Evolutionary conservation across 495 filamentous ascomycete genomes (phyloP), one percentile per base, ranked within the genome.

Genomic region (Halenospora varia): DNA sequence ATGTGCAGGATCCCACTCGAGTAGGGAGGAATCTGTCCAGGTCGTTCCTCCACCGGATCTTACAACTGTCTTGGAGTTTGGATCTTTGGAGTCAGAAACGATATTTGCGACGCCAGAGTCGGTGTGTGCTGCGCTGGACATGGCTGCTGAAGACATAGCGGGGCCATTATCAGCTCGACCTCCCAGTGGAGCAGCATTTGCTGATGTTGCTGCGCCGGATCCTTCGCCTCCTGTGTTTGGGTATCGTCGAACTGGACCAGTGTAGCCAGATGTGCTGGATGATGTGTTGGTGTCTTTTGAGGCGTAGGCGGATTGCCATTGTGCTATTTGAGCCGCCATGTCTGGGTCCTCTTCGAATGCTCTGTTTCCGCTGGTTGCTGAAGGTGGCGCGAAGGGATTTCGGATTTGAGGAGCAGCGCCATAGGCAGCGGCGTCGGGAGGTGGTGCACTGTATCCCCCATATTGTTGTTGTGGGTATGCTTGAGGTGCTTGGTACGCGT

Each of bases 1-100:
- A 73, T 98, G 95, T 1, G 88, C 81, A 0, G 95, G 95, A 66
- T 98, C 91, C 94, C 94, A 98, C 65, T 98, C 95, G 0, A 97
- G 78, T 0, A 98, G 82, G 0, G 87, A 82, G 11, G 84, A 73
- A 70, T 98, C 94, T 24, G 83, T 82, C 94, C 94, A 98, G 20
- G 80, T 87, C 71, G 94, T 85, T 15, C 94, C 94, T 44, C 94
- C 94, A 24, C 94, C 95, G 47, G 86, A 79, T 17, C 94, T 88
- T 23, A 88, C 75, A 0, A 97, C 94, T 0, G 94, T 97, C 77
- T 81, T 82, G 51, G 78, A 76, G 63, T 77, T 79, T 19, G 62
- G 47, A 26, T 51, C 62, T 52, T 63, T 68, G 17, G 75, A 63
- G 18, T 77, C 80, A 0, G 75, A 63, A 4, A 76, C 67, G 3